These are phyloP conservation scores for Onygena corvina DNA, from an alignment of 2,329 filamentous ascomycete genomes.

Conservation along the genomic window DNA sequence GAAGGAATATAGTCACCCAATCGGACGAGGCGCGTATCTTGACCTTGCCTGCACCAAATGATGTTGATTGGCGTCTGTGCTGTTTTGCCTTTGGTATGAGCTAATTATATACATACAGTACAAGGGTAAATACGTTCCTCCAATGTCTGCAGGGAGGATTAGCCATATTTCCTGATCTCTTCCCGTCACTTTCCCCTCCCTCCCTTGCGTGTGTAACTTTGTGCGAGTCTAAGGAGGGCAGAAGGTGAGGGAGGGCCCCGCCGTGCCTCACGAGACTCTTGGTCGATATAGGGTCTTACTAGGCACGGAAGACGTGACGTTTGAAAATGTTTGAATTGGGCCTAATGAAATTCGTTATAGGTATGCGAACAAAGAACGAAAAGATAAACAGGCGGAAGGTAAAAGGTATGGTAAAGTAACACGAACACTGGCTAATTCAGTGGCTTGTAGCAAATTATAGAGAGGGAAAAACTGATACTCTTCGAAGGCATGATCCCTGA, in stretches of 20 bases:
- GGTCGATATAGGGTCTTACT: too few relatives aligned
- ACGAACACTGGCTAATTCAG: too few relatives aligned
- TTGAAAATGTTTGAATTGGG: too few relatives aligned
- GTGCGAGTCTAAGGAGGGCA: neutral
- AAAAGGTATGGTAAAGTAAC: too few relatives aligned
- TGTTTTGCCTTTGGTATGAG: neutral
- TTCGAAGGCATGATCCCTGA: too few relatives aligned
- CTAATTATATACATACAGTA: neutral
- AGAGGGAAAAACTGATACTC: too few relatives aligned
- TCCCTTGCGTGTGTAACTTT: neutral
- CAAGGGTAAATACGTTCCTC: neutral
- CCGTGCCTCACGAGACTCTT: neutral
- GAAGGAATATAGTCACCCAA: neutral
- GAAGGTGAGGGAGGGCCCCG: neutral
- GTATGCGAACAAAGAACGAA: too few relatives aligned
- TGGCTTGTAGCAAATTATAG: too few relatives aligned
- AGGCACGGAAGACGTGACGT: too few relatives aligned
- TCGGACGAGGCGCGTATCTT: neutral
- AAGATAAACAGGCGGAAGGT: too few relatives aligned
- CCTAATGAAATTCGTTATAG: too few relatives aligned
- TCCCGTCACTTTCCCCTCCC: neutral
- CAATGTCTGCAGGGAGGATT: neutral
- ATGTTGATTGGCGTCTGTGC: neutral
- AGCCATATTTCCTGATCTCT: neutral
- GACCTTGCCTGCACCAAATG: neutral